Evolutionary conservation across 805 yeast species (phyloP), one percentile per base, ranked within the genome.

Genomic region (Lipomyces sp.): DNA sequence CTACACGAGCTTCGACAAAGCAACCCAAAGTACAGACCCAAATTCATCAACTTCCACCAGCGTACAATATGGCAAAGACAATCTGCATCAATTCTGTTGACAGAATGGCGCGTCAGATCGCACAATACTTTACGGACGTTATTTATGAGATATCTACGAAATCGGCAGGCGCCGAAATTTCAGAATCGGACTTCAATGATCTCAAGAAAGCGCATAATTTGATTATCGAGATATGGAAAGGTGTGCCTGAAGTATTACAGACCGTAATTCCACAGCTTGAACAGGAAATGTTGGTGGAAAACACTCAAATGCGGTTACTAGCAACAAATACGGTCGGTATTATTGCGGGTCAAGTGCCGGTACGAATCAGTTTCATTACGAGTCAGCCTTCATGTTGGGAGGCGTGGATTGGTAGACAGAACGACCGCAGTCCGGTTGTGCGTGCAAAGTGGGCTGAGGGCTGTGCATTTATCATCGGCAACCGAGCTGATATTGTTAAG

Each of bases 81-180:
- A 75, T 89, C 2, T 87, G 95, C 63, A 82, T 79, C 50, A 71
- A 79, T 1, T 85, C 86, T 59, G 66, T 81, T 1, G 95, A 85
- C 55, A 74, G 88, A 54, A 74, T 89, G 75, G 79, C 91, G 14
- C 76, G 95, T 57, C 80, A 80, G 54, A 72, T 86, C 31, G 84
- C 95, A 2, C 89, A 83, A 63, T 83, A 82, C 59, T 85, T 87
- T 57, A 82, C 95, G 0, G 95, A 88, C 52, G 65, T 88, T 8
- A 82, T 82, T 61, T 84, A 80, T 35, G 49, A 53, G 2, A 53
- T 34, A 40, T 47, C 43, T 47, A 53, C 37, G 59, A 58, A 41
- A 67, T 65, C n/a, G 65, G 63, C 49, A 4, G 61, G 60, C 13
- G 61, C 53, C n/a, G 62, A 61, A 23, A 64, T 51, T 16, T 59